These are phyloP conservation scores for Cutaneotrichosporon spelunceum DNA, from an alignment of 1,284 basidiomycete species.

Conservation along the genomic window DNA sequence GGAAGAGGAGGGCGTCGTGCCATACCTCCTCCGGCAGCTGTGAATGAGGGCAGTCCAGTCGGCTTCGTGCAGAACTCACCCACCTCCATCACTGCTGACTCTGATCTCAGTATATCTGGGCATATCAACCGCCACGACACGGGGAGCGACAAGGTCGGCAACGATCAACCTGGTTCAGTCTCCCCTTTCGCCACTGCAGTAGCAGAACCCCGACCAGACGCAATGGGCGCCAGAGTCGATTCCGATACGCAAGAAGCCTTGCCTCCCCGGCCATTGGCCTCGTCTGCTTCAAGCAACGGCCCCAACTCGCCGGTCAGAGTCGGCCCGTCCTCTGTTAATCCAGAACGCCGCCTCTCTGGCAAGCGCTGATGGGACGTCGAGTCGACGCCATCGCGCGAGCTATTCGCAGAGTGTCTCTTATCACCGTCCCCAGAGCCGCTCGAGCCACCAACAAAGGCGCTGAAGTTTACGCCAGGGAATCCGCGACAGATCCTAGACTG, in stretches of 20 bases:
- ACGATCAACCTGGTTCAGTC: not conserved
- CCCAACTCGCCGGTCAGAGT: not conserved
- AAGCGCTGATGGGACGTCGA: not conserved
- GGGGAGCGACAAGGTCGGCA: not conserved
- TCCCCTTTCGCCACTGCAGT: not conserved
- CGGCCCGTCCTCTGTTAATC: not conserved
- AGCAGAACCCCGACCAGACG: not conserved
- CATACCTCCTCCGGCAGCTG: not conserved
- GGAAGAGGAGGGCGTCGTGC: not conserved
- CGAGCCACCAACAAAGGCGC: not conserved
- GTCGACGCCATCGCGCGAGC: not conserved
- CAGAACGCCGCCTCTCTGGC: not conserved
- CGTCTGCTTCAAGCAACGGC: not conserved
- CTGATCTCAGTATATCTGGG: not conserved
- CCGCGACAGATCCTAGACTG: constrained; percentile 6
- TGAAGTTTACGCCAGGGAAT: not conserved
- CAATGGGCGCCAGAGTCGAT: not conserved
- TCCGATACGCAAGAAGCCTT: not conserved
- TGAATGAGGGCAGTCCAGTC: not conserved
- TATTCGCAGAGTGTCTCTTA: not conserved
- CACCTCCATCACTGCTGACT: not conserved
- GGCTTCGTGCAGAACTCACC: not conserved
- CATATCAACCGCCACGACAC: not conserved
- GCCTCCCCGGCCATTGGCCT: not conserved
- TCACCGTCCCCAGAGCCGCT: not conserved